A percentile compares a stretch with the other conserved stretches of the same genome.
Conservation (phyloP, 192 early-diverging fungal species). For the Backusella macrospora region DNA sequence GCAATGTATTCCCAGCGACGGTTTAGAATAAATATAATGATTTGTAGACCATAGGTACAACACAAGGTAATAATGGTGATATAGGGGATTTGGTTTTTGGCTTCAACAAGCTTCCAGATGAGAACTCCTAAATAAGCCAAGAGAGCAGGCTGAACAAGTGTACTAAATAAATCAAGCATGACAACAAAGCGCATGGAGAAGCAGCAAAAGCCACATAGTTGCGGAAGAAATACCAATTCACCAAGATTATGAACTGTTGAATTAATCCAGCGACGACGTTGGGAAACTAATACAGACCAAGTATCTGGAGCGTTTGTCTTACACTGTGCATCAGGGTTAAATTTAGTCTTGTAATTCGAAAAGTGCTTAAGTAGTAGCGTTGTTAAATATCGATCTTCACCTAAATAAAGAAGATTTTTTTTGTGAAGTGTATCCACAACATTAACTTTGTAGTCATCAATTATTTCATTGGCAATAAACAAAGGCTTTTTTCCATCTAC, state of each 20-base stretch:
- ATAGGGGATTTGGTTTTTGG: slow-evolving; percentile 64
- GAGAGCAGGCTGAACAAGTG: slow-evolving; percentile 89
- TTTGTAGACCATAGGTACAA: slow-evolving; percentile 87
- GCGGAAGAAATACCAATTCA: slow-evolving; percentile 89
- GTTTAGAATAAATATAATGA: slow-evolving; percentile 72
- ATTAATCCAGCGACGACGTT: slow-evolving; percentile 99
- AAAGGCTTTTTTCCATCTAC: slow-evolving; percentile 88
- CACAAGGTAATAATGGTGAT: slow-evolving; percentile 84
- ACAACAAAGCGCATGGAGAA: slow-evolving; percentile 98
- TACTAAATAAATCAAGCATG: slow-evolving; percentile 90
- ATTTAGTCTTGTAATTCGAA: slow-evolving; percentile 93
- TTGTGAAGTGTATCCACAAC: slow-evolving; percentile 97
- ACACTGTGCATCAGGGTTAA: slow-evolving; percentile 92
- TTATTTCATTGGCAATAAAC: slow-evolving; percentile 84
- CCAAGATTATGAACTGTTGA: slow-evolving; percentile 98
- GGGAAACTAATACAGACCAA: slow-evolving; percentile 91
- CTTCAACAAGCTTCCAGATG: slow-evolving; percentile 61
- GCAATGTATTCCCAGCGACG: slow-evolving; percentile 80
- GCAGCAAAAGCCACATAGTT: slow-evolving; percentile 95
- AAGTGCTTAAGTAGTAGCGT: slow-evolving; percentile 95
- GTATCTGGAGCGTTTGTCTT: slow-evolving; percentile 92
- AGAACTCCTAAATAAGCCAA: slow-evolving; percentile 86
- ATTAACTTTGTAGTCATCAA: slow-evolving; percentile 93
- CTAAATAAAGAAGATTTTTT: slow-evolving; percentile 96
- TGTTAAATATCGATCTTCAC: slow-evolving; percentile 97